phyloP scores from a whole-genome alignment of 2,329 filamentous ascomycete species.

The Epichloe baconii region DNA sequence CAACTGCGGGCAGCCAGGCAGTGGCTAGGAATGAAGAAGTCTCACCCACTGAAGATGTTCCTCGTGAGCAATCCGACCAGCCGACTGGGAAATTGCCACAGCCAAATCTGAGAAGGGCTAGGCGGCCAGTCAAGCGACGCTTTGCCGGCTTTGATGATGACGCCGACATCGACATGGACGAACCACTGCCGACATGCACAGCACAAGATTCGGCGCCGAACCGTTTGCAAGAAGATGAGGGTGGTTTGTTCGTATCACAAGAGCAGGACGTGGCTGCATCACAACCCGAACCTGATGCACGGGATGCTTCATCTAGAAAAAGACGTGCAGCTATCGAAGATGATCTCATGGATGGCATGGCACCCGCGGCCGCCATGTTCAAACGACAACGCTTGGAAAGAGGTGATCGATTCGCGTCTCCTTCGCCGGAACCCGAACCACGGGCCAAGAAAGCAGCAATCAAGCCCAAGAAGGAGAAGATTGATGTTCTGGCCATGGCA shows the following conservation, averaged over 20 bases:
- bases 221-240: slow-evolving; percentile 20
- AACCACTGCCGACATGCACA: slow-evolving; percentile 6
- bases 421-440: slow-evolving; percentile 14
- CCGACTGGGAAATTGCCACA: background rate
- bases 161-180: slow-evolving; percentile 25
- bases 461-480: slow-evolving; percentile 42
- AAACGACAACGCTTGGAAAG: slow-evolving; percentile 63
- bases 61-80: slow-evolving; percentile 4
- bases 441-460: slow-evolving; percentile 5
- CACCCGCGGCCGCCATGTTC: slow-evolving; percentile 62
- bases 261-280: slow-evolving; percentile 16
- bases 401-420: slow-evolving; percentile 31
- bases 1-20: slow-evolving; percentile 11
- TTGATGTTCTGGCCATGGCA: slow-evolving; percentile 57
- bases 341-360: slow-evolving; percentile 56
- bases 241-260: slow-evolving; percentile 46
- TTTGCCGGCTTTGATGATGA: slow-evolving; percentile 60
- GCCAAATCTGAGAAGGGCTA: slow-evolving; percentile 11
- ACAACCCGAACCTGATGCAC: slow-evolving; percentile 10
- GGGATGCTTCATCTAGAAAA: slow-evolving; percentile 28
- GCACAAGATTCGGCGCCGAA: slow-evolving; percentile 2
- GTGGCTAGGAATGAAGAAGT: slow-evolving; percentile 3
- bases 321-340: slow-evolving; percentile 31
- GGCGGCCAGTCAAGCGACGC: slow-evolving; percentile 34
- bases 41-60: slow-evolving; percentile 1